phyloP scores from a whole-genome alignment of 2,329 filamentous ascomycete genomes.

The Hirsutella minnesotensis region DNA sequence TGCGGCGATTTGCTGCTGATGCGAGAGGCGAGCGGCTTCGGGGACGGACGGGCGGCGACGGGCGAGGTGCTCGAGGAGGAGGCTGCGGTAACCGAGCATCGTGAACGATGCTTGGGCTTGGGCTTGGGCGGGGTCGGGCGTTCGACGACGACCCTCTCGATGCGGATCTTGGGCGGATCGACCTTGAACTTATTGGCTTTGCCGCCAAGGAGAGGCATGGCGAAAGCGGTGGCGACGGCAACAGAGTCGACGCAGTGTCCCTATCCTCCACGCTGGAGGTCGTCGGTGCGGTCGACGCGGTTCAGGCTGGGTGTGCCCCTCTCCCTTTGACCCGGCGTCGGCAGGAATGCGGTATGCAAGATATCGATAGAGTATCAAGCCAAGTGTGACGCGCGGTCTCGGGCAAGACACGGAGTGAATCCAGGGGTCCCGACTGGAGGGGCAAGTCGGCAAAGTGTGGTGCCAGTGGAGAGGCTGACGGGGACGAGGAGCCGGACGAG shows the following conservation, averaged over 20 bases:
- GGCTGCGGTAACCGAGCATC: slow-evolving; percentile 9
- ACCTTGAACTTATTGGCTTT: slow-evolving; percentile 39
- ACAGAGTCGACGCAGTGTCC: not conserved
- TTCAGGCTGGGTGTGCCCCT: not conserved
- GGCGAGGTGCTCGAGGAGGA: slow-evolving; percentile 20
- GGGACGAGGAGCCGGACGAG: too few species aligned
- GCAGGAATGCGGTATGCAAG: not conserved
- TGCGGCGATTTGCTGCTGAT: slow-evolving; percentile 30
- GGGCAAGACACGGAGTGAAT: not conserved
- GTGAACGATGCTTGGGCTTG: slow-evolving; percentile 19
- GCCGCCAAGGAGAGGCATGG: slow-evolving; percentile 28
- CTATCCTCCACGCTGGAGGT: not conserved
- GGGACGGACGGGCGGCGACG: slow-evolving; percentile 25
- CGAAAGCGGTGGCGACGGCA: slow-evolving; percentile 1
- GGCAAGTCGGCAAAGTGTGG: not conserved
- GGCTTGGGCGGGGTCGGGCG: slow-evolving; percentile 19
- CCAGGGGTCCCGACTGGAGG: not conserved
- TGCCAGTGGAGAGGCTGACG: not conserved
- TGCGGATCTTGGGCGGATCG: slow-evolving; percentile 36
- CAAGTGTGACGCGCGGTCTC: not conserved
- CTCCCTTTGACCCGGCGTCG: not conserved
- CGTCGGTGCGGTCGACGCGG: not conserved
- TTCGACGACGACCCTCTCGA: slow-evolving; percentile 39
- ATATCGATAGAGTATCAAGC: not conserved
- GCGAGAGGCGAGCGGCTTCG: slow-evolving; percentile 22